A percentile compares a stretch with the other conserved stretches of the same genome.
Conservation (phyloP, 441 rosid genomes). For the Isatis lusitanica region DNA sequence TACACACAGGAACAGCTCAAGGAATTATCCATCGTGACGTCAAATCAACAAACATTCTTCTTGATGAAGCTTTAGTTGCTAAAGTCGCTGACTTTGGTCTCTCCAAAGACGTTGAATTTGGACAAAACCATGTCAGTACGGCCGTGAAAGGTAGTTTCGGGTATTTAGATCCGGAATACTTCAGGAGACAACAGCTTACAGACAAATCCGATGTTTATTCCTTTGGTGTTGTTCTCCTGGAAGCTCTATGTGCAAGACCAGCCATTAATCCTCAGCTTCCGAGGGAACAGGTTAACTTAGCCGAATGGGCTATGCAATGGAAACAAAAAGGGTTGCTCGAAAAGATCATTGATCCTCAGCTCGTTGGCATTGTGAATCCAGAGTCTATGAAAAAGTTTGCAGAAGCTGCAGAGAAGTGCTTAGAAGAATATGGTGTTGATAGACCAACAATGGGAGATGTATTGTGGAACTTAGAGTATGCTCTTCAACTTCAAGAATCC, state of each 20-base stretch:
- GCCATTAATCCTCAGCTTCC: constrained; percentile 29
- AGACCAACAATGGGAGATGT: constrained; percentile 34
- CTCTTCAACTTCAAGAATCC: constrained; percentile 77
- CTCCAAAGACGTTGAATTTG: constrained; percentile 27
- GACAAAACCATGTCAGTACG: constrained; percentile 30
- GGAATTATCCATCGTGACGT: constrained; percentile 34
- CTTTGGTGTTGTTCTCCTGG: constrained; percentile 32
- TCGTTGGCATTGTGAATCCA: constrained; percentile 17
- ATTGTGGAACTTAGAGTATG: constrained; percentile 47
- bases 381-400: constrained; percentile 30
- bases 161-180: constrained; percentile 34
- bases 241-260: constrained; percentile 31
- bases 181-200: constrained; percentile 34
- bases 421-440: constrained; percentile 29
- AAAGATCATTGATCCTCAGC: constrained; percentile 25
- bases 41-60: constrained; percentile 27
- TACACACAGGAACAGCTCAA: constrained; percentile 34
- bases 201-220: constrained; percentile 36
- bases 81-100: constrained; percentile 35
- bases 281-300: constrained; percentile 32
- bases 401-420: constrained; percentile 32
- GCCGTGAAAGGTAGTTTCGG: constrained; percentile 37
- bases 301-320: constrained; percentile 34
- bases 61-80: constrained; percentile 30
- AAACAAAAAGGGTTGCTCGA: constrained; percentile 31